Conservation (phyloP, 768 basidiomycete genomes). For the Boletus tylopilopsis region DNA sequence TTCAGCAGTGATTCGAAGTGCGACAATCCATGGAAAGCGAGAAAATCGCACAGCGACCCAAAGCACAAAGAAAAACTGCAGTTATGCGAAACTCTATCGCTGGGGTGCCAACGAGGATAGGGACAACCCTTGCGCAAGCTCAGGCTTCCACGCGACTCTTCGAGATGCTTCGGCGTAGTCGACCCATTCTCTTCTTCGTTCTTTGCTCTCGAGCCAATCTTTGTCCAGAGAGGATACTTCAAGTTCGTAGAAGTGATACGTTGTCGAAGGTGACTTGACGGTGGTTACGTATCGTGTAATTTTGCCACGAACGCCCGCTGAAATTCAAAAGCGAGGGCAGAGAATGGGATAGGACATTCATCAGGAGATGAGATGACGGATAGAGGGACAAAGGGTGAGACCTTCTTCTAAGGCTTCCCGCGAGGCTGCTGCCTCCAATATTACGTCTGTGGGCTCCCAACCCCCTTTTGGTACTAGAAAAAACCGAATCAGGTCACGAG, state of each 20-base stretch:
- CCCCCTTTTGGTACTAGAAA: slow-evolving; percentile 85
- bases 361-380: slow-evolving; percentile 72
- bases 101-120: slow-evolving; percentile 65
- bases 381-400: slow-evolving; percentile 80
- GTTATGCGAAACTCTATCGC: slow-evolving; percentile 35
- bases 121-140: slow-evolving; percentile 72
- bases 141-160: slow-evolving; percentile 80
- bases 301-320: slow-evolving; percentile 84
- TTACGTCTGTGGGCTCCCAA: slow-evolving; percentile 79
- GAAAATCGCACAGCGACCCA: slow-evolving; percentile 12
- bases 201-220: slow-evolving; percentile 78
- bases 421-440: slow-evolving; percentile 82
- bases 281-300: slow-evolving; percentile 85
- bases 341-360: slow-evolving; percentile 44
- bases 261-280: slow-evolving; percentile 72
- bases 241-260: slow-evolving; percentile 89
- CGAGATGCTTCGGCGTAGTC: slow-evolving; percentile 77
- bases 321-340: slow-evolving; percentile 29
- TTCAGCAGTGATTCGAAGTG: slow-evolving; percentile 10
- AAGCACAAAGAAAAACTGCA: slow-evolving; percentile 1
- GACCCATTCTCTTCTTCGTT: slow-evolving; percentile 84
- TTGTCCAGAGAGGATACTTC: slow-evolving; percentile 74
- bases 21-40: slow-evolving; percentile 6
- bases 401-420: slow-evolving; percentile 96
- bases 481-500: slow-evolving; percentile 5